phyloP scores from a whole-genome alignment of 805 yeast genomes.

The Kazachstania taianensis region DNA sequence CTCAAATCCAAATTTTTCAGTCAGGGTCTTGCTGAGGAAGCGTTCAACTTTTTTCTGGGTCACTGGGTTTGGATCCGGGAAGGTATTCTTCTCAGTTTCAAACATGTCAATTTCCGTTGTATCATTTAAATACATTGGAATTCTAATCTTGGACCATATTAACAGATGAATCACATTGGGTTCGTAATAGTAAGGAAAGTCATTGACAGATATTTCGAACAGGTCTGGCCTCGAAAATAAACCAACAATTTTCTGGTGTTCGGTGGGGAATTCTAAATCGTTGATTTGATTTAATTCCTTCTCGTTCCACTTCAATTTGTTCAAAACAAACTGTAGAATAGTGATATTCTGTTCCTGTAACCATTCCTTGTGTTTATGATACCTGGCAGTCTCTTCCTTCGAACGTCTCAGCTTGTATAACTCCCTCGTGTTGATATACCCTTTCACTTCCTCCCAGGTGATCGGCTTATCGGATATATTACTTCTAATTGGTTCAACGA shows the following conservation, averaged over 20 bases:
- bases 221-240: conserved; percentile 26
- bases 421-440: conserved; percentile 33
- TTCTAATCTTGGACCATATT: conserved; percentile 54
- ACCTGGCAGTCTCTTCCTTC: conserved; percentile 33
- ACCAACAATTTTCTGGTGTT: conserved; percentile 15
- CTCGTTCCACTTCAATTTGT: conserved; percentile 43
- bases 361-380: conserved; percentile 36
- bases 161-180: conserved; percentile 45
- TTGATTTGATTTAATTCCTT: conserved; percentile 17
- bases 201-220: conserved; percentile 39
- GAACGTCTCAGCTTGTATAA: conserved; percentile 44
- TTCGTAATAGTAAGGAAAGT: conserved; percentile 58
- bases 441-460: conserved; percentile 36
- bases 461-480: conserved; percentile 15
- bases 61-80: conserved; percentile 27
- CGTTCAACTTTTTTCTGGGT: conserved; percentile 38
- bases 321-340: conserved; percentile 40
- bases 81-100: conserved; percentile 33
- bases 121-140: conserved; percentile 39
- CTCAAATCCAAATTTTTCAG: conserved; percentile 22
- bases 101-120: conserved; percentile 34
- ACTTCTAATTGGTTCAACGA: too few relatives aligned
- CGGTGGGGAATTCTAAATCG: conserved; percentile 12
- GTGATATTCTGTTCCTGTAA: conserved; percentile 31
- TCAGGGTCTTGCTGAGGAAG: conserved; percentile 39